Percentiles rank a stretch among this genome's conserved stretches.
Conservation (phyloP, 352 stramenopile genomes). For the Aphanomyces euteiches region DNA sequence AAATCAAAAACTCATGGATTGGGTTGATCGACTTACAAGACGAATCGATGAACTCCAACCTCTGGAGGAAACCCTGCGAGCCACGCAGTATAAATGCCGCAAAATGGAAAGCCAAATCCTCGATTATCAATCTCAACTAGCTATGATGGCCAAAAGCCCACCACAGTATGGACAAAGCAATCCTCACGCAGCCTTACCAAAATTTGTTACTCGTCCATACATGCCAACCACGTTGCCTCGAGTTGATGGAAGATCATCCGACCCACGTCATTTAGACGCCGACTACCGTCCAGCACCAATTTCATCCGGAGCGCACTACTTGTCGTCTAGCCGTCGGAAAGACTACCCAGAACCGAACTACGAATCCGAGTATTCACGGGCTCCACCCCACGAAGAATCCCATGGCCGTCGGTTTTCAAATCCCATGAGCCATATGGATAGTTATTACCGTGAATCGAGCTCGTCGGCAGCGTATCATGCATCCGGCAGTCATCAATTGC, state of each 20-base stretch:
- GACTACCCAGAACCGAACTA: neutral
- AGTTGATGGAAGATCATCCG: neutral
- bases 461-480: neutral
- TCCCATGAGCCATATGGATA: neutral
- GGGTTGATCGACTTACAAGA: constrained; percentile 12
- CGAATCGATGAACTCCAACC: constrained; percentile 21
- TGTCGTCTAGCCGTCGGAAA: neutral
- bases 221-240: neutral
- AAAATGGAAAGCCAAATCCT: constrained; percentile 28
- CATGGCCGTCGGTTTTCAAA: neutral
- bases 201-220: neutral
- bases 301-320: neutral
- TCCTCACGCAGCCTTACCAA: neutral
- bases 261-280: neutral
- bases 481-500: neutral
- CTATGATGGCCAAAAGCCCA: neutral
- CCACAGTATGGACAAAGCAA: neutral
- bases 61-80: constrained; percentile 11
- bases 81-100: constrained; percentile 28
- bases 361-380: constrained; percentile 7
- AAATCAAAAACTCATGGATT: constrained; percentile 28
- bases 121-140: constrained; percentile 16
- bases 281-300: neutral
- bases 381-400: neutral
- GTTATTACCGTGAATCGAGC: neutral